Conservation (phyloP, 768 basidiomycete species). For the Termitomyces sp. region DNA sequence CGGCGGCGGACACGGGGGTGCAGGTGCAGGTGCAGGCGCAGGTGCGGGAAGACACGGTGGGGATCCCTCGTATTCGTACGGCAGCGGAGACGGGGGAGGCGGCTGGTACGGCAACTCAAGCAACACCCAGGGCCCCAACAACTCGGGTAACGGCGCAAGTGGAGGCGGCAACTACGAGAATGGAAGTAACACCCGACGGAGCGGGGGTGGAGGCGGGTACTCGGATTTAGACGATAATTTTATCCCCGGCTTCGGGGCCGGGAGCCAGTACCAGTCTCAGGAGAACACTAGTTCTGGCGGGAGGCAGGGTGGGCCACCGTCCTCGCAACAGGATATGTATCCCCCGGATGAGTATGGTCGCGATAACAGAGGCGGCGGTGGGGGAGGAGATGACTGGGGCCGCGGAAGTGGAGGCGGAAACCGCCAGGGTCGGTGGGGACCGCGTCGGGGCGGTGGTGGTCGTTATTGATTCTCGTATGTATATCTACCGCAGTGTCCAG, state of each 20-base stretch:
- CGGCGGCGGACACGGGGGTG: neutral
- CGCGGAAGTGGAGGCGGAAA: constrained; percentile 25
- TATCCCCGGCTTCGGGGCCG: constrained; percentile 58
- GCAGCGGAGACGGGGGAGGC: constrained; percentile 30
- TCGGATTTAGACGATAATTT: constrained; percentile 42
- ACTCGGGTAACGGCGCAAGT: constrained; percentile 24
- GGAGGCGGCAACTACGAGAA: constrained; percentile 12
- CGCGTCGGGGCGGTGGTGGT: constrained; percentile 18
- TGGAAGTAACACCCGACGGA: constrained; percentile 12
- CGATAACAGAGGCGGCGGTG: constrained; percentile 26
- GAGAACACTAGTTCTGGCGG: constrained; percentile 11
- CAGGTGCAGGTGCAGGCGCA: neutral
- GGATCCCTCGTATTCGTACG: constrained; percentile 12
- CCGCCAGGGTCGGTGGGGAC: constrained; percentile 24
- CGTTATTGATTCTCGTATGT: constrained; percentile 12
- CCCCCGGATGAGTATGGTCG: constrained; percentile 33
- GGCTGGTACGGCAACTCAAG: constrained; percentile 12
- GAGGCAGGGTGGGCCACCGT: constrained; percentile 21
- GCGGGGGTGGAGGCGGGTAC: constrained; percentile 14
- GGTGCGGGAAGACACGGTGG: constrained; percentile 10
- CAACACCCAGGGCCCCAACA: constrained; percentile 20
- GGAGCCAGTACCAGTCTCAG: neutral
- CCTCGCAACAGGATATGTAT: constrained; percentile 47
- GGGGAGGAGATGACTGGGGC: constrained; percentile 26
- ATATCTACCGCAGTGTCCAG: neutral